phyloP scores from a whole-genome alignment of 345 rosid genomes.

The Cardamine chenopodiifolia region DNA sequence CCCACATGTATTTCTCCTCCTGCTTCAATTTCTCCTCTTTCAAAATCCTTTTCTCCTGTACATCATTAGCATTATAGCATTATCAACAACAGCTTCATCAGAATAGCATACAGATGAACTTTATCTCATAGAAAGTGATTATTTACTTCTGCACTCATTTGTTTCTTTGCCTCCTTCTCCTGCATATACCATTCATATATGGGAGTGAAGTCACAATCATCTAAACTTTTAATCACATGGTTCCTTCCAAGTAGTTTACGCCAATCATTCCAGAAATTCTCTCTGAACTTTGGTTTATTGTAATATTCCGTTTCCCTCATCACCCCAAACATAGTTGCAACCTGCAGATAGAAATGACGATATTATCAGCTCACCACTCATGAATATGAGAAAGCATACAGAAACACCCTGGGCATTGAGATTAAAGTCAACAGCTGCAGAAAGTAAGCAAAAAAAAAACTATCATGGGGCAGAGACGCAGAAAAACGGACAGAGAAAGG shows the following conservation, averaged over 20 bases:
- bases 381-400: constrained; percentile 12
- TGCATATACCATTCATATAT: constrained; percentile 83
- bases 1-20: constrained; percentile 99
- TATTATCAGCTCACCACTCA: constrained; percentile 36
- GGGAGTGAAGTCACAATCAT: constrained; percentile 82
- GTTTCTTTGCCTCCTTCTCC: constrained; percentile 78
- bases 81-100: constrained; percentile 6
- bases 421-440: constrained; percentile 16
- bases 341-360: constrained; percentile 47
- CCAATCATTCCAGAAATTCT: constrained; percentile 98
- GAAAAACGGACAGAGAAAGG: constrained; percentile 12
- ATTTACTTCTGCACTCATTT: constrained; percentile 38
- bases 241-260: constrained; percentile 78
- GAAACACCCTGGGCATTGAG: constrained; percentile 1
- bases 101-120: constrained; percentile 5
- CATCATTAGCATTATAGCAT: constrained; percentile 22
- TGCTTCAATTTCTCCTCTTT: constrained; percentile 85
- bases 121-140: not conserved
- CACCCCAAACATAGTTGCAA: constrained; percentile 93
- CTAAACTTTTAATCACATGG: constrained; percentile 75
- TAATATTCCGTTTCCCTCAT: constrained; percentile 96
- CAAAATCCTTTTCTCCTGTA: constrained; percentile 89
- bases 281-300: constrained; percentile 74
- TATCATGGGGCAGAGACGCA: constrained; percentile 13
- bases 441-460: not conserved